phyloP scores from a whole-genome alignment of 306 rosid genomes.

The Prunus armeniaca region DNA sequence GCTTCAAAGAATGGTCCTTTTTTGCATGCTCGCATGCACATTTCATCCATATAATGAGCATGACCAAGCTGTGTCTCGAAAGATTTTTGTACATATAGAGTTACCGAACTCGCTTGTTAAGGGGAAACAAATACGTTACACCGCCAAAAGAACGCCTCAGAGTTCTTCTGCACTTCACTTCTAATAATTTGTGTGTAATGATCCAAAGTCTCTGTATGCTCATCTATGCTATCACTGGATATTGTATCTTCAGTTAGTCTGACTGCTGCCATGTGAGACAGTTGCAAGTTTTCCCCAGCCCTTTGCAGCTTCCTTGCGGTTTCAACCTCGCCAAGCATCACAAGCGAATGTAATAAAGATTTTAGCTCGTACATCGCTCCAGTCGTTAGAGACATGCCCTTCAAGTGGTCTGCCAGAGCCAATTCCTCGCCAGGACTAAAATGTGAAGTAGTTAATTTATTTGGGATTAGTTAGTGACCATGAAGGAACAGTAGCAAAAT shows the following conservation, averaged over 20 bases:
- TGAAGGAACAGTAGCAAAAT: background rate
- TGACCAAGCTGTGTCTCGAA: background rate
- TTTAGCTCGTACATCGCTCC: slow-evolving; percentile 70
- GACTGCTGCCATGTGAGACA: slow-evolving; percentile 78
- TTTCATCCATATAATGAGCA: background rate
- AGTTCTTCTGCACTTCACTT: slow-evolving; percentile 47
- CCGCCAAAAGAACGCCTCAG: slow-evolving; percentile 80
- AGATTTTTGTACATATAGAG: background rate
- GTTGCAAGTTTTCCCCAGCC: slow-evolving; percentile 71
- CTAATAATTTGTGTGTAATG: slow-evolving; percentile 49
- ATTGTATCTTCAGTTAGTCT: slow-evolving; percentile 78
- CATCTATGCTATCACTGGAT: slow-evolving; percentile 58
- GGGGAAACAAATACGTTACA: slow-evolving; percentile 48
- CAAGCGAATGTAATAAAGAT: slow-evolving; percentile 65
- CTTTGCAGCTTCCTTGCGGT: slow-evolving; percentile 79
- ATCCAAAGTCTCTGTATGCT: slow-evolving; percentile 67
- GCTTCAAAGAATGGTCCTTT: background rate
- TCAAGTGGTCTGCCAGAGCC: slow-evolving; percentile 86
- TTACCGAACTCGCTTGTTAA: slow-evolving; percentile 12
- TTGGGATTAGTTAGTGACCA: slow-evolving; percentile 6
- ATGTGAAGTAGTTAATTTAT: slow-evolving; percentile 22
- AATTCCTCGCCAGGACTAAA: slow-evolving; percentile 88
- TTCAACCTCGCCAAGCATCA: slow-evolving; percentile 82
- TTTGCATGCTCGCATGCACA: background rate
- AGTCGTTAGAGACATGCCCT: slow-evolving; percentile 70